A percentile compares a stretch with the other conserved stretches of the same genome.
phyloP scores from a whole-genome alignment of 2,329 filamentous ascomycete genomes.

The Teratosphaeria viscida region DNA sequence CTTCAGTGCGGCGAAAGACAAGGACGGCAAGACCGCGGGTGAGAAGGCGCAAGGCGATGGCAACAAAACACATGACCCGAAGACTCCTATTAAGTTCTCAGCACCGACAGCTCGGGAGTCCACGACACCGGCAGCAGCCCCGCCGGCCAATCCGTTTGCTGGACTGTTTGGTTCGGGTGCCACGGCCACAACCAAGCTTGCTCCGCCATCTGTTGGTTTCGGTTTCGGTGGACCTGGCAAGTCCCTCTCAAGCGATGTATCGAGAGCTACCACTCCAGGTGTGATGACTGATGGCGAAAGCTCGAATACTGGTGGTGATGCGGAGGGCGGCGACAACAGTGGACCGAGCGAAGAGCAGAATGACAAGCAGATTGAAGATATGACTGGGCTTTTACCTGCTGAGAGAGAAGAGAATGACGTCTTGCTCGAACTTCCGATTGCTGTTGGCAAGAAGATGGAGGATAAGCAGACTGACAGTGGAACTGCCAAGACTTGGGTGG shows the following conservation, averaged over 20 bases:
- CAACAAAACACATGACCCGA: constrained; percentile 40
- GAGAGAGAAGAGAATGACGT: constrained; percentile 52
- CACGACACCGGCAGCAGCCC: constrained; percentile 10
- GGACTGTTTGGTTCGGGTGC: constrained; percentile 10
- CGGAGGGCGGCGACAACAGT: constrained; percentile 17
- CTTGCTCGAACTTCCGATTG: constrained; percentile 55
- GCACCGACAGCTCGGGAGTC: constrained; percentile 4
- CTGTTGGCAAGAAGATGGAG: constrained; percentile 57
- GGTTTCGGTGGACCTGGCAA: constrained; percentile 25
- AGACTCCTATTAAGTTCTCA: constrained; percentile 40
- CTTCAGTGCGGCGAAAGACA: constrained; percentile 2
- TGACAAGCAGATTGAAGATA: constrained; percentile 50
- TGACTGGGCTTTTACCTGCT: constrained; percentile 58
- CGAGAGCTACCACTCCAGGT: constrained; percentile 38
- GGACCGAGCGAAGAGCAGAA: constrained; percentile 16
- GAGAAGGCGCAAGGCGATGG: constrained; percentile 15
- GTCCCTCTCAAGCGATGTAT: constrained; percentile 29
- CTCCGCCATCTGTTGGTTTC: constrained; percentile 24
- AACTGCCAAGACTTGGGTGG: constrained; percentile 53
- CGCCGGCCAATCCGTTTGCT: constrained; percentile 7
- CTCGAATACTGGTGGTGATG: constrained; percentile 6
- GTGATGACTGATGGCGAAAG: constrained; percentile 29
- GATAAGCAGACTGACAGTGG: constrained; percentile 37
- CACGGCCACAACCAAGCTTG: constrained; percentile 5
- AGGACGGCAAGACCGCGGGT: constrained; percentile 2